Conservation (phyloP, 257 asterid species). For the Datura wrightii region DNA sequence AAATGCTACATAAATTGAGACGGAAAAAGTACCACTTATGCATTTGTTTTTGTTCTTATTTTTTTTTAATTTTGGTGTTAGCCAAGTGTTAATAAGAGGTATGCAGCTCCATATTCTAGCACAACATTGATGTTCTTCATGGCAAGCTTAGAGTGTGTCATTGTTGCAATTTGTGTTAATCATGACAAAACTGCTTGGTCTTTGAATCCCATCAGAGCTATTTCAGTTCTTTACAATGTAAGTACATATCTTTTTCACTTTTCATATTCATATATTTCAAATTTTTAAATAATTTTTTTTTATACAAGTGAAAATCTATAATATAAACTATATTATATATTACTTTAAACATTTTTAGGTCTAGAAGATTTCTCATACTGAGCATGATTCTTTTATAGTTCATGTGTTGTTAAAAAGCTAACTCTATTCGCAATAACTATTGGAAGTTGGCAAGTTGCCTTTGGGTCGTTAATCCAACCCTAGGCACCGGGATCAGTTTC, state of each 20-base stretch:
- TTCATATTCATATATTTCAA: not conserved
- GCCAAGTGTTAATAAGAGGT: constrained; percentile 64
- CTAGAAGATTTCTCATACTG: not conserved
- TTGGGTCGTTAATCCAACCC: no score
- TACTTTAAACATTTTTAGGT: not conserved
- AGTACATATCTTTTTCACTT: not conserved
- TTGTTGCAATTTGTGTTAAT: constrained; percentile 57
- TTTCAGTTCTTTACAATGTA: constrained; percentile 74
- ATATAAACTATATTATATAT: not conserved
- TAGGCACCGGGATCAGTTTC: no score
- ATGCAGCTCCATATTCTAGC: constrained; percentile 76
- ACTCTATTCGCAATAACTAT: no score
- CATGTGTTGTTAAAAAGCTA: no score
- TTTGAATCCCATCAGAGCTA: constrained; percentile 60
- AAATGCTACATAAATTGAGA: not conserved
- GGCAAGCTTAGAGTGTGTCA: constrained; percentile 74
- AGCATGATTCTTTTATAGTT: not conserved
- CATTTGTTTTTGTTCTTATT: not conserved
- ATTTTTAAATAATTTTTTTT: not conserved
- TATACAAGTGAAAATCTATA: not conserved
- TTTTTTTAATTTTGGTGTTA: not conserved
- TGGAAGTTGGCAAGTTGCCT: no score
- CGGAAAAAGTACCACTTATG: not conserved
- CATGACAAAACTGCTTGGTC: constrained; percentile 68
- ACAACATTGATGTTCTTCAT: constrained; percentile 74